Evolutionary conservation across 768 basidiomycete species (phyloP).

Genomic region (Termitomyces eurrhizus): DNA sequence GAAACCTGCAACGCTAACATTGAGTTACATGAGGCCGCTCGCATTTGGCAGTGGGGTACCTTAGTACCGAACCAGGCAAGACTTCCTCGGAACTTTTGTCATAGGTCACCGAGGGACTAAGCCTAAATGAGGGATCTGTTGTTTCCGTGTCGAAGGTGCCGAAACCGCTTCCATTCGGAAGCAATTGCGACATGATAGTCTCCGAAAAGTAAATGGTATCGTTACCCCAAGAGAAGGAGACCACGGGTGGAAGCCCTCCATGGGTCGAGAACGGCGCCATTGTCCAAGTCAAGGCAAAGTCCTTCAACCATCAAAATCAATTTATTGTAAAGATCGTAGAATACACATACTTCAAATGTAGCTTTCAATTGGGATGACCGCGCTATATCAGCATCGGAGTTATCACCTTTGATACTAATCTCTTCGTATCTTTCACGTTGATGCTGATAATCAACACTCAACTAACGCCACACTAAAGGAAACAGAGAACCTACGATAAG

Average conservation of each 20-base stretch:
- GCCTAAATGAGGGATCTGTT: constrained; percentile 17
- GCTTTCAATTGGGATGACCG: constrained; percentile 22
- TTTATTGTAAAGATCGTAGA: not conserved
- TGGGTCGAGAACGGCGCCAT: constrained; percentile 32
- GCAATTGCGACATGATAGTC: constrained; percentile 28
- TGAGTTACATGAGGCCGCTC: not conserved
- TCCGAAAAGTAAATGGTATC: constrained; percentile 36
- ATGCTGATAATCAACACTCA: constrained; percentile 21
- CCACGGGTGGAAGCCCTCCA: constrained; percentile 28
- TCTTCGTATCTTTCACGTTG: constrained; percentile 30
- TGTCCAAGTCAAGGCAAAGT: constrained; percentile 34
- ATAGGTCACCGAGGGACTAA: not conserved
- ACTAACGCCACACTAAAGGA: not conserved
- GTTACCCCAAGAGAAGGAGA: constrained; percentile 28
- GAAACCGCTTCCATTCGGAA: constrained; percentile 31
- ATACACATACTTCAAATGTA: constrained; percentile 24
- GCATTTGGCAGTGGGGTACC: constrained; percentile 14
- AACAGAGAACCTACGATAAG: constrained; percentile 24
- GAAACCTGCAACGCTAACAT: constrained; percentile 22
- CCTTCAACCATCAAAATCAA: constrained; percentile 16
- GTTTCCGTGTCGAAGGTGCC: constrained; percentile 30
- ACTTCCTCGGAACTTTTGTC: constrained; percentile 11
- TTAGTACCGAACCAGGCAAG: constrained; percentile 25
- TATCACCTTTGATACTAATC: constrained; percentile 29
- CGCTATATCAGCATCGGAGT: constrained; percentile 30